A percentile compares a stretch with the other conserved stretches of the same genome.
phyloP scores from a whole-genome alignment of 306 rosid species.

The Sicyos baderoa region DNA sequence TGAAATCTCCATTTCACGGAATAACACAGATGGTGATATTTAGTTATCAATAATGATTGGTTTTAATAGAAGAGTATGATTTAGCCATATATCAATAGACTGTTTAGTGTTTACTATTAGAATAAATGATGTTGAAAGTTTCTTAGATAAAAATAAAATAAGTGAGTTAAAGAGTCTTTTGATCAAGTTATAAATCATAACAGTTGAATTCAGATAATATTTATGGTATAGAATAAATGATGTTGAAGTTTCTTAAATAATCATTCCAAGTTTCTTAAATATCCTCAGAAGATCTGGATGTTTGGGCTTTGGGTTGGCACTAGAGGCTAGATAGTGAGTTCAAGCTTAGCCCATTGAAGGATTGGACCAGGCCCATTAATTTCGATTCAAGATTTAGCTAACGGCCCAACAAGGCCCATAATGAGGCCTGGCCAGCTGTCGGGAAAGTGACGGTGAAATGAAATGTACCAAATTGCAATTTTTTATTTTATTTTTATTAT shows the following conservation, averaged over 20 bases:
- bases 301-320: background rate
- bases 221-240: too few species aligned
- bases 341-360: background rate
- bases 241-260: too few species aligned
- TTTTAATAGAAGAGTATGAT: background rate
- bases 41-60: background rate
- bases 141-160: too few species aligned
- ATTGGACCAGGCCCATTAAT: background rate
- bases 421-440: background rate
- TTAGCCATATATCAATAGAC: background rate
- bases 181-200: too few species aligned
- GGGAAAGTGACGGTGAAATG: constrained; percentile 12
- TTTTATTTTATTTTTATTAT: too few species aligned
- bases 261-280: too few species aligned
- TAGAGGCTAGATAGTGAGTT: too few species aligned
- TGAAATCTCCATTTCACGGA: constrained; percentile 53
- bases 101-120: too few species aligned
- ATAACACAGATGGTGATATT: background rate
- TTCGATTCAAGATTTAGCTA: background rate
- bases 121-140: too few species aligned
- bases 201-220: too few species aligned
- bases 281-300: too few species aligned
- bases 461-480: background rate
- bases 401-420: background rate
- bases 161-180: too few species aligned